Evolutionary conservation across 768 basidiomycete genomes (phyloP).

Genomic region (Psilocybe azurescens): DNA sequence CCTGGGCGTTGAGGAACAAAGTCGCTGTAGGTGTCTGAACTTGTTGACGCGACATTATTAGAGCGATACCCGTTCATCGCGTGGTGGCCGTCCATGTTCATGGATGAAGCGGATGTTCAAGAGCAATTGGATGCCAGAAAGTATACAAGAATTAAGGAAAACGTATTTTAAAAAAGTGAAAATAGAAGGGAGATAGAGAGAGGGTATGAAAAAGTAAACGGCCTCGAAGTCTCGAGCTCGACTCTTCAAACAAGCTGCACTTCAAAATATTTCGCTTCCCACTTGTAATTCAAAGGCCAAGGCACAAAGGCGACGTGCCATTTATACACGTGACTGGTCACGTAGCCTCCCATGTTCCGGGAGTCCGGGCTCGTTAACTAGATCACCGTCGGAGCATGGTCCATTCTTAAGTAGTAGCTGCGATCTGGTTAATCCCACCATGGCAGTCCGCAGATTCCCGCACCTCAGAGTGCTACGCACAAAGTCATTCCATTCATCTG

Average conservation of each 20-base stretch:
- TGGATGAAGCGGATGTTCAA: constrained; percentile 19
- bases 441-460: constrained; percentile 39
- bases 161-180: not conserved
- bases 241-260: not conserved
- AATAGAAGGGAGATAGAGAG: not conserved
- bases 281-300: not conserved
- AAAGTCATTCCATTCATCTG: constrained; percentile 51
- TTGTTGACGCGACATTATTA: constrained; percentile 38
- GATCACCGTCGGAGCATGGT: not conserved
- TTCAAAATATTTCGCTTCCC: constrained; percentile 11
- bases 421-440: constrained; percentile 17
- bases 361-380: not conserved
- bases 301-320: not conserved
- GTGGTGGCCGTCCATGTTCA: constrained; percentile 28
- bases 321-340: constrained; percentile 7
- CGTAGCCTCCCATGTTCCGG: constrained; percentile 6
- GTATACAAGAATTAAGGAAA: not conserved
- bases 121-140: not conserved
- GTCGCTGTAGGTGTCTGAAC: constrained; percentile 37
- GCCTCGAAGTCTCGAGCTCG: not conserved
- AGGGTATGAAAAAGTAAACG: not conserved
- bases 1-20: constrained; percentile 27
- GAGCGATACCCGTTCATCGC: constrained; percentile 36
- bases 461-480: constrained; percentile 31
- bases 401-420: not conserved